Base-by-base conservation (phyloP, 768 basidiomycete species). In the Rhizopogon vulgaris region DNA sequence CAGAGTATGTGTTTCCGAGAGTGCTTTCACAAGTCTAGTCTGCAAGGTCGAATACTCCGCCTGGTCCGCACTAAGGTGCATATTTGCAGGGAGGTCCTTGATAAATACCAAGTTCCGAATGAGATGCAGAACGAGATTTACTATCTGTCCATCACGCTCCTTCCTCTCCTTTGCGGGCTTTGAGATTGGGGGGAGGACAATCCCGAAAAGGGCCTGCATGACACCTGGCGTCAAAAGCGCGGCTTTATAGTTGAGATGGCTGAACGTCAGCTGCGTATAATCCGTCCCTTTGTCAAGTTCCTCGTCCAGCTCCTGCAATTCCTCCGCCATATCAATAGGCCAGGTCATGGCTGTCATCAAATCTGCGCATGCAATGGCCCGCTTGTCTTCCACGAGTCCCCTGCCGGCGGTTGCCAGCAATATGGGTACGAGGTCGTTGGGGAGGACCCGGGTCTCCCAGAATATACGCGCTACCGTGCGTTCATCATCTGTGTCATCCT, bases 261-360 rank as follows among this genome's bases (percentile, higher is more conserved):
- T 87, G 60, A 79, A 68, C 41, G 85, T 66, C 6, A 98, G 78
- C 54, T 86, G 84, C 0, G 92, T 92, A 68, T 94, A 98, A 66
- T 99, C 96, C 14, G 90, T 82, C 15, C 85, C 82, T 54, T 79
- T 82, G 67, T 90, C 89, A 17, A 82, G 58, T 37, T 86, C 89
- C 40, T 93, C 89, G 59, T 82, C 78, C 49, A 97, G 81, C 63
- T 98, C 96, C 60, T 87, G 89, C 56, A 99, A 75, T 69, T 98
- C 96, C 61, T 91, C 89, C 0, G 92, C 89, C 56, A 98, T 75
- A 68, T 98, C 91, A 49, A 99, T 95, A 0, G 96, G 96, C 96
- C 96, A 99, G 1, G 95, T 98, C 90, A 99, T 90, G 0, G 94
- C 94, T 0, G 92, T 90, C 65, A 98, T 85, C 22, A 99, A 74